Conservation (phyloP, 352 stramenopile species). For the Phytopythium delawarense region DNA sequence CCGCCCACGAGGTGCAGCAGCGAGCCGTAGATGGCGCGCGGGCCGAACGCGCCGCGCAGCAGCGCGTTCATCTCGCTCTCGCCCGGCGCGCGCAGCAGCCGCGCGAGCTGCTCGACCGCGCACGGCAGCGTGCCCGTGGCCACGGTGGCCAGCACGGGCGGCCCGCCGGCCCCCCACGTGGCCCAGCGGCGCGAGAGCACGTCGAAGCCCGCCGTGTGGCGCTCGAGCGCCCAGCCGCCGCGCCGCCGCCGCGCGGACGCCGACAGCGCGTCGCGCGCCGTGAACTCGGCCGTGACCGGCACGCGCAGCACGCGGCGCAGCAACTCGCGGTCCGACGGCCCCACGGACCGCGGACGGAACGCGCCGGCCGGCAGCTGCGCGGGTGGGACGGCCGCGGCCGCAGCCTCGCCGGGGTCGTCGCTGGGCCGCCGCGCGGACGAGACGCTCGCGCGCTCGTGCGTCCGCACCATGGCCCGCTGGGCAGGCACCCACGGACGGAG, state of each 20-base stretch:
- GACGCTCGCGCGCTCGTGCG: conserved; percentile 2
- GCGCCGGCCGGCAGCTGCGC: background rate
- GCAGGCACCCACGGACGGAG: too few relatives aligned
- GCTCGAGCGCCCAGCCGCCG: conserved; percentile 20
- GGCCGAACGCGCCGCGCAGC: conserved; percentile 20
- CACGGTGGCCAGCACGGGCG: conserved; percentile 17
- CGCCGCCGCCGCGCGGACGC: conserved; percentile 12
- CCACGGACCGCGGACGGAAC: conserved; percentile 15
- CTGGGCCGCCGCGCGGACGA: background rate
- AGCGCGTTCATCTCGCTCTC: conserved; percentile 36
- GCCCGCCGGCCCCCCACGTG: background rate
- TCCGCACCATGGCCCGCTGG: too few relatives aligned
- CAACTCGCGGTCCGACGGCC: conserved; percentile 20
- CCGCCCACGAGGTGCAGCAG: conserved; percentile 21
- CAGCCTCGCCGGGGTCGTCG: background rate
- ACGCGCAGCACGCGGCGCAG: conserved; percentile 23
- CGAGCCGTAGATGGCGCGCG: conserved; percentile 36
- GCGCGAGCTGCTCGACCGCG: conserved; percentile 13
- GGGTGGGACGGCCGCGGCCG: background rate
- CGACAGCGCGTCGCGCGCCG: conserved; percentile 10
- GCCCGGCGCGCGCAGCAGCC: conserved; percentile 18
- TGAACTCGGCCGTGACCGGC: conserved; percentile 10
- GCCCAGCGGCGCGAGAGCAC: conserved; percentile 13
- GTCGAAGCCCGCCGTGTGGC: conserved; percentile 12
- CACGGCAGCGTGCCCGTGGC: conserved; percentile 18